Evolutionary conservation across 1,284 basidiomycete species (phyloP), one percentile per base, ranked within the genome.

Genomic region (Phellopilus nigrolimitatus): DNA sequence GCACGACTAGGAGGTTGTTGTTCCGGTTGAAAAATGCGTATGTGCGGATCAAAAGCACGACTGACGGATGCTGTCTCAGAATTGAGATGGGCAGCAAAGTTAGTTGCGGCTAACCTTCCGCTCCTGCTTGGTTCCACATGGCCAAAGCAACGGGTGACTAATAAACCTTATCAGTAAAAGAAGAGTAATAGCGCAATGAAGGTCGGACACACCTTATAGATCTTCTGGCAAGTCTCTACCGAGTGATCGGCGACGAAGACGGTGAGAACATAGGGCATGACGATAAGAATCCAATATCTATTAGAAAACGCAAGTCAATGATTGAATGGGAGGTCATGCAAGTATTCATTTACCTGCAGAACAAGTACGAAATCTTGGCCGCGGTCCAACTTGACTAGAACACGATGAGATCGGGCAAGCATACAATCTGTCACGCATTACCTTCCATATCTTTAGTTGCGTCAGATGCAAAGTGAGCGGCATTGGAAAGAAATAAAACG

Each of bases 21-120:
- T 86, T 88, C 55, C 84, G 76, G 60, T 87, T 87, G 71, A 88
- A 89, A 68, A 89, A 89, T 4, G 86, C 87, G 61, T 88, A 89
- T 41, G 87, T 89, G 51, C 86, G 79, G 56, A 89, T 88, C 57
- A 89, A 73, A 41, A 89, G 76, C 48, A 89, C 83, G 55, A 78
- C 82, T 85, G 56, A 3, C 6, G 12, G 7, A 60, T 57, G 57
- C 56, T 63, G 61, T 58, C 34, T 56, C 46, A 13, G 22, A 30
- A 34, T 39, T 49, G 9, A 19, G 8, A 12, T 3, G 13, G 17
- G 31, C 21, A 17, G 24, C 12, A 27, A 56, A 50, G 44, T 22
- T 44, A 44, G 40, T 66, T 72, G 47, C 58, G n/a, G n/a, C 39
- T 38, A 25, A 82, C 82, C 79, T 71, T 89, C 84, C 39, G 86